Percentiles rank a stretch among this genome's conserved stretches.
Conservation (phyloP, 345 rosid species). For the Camelina hispida region DNA sequence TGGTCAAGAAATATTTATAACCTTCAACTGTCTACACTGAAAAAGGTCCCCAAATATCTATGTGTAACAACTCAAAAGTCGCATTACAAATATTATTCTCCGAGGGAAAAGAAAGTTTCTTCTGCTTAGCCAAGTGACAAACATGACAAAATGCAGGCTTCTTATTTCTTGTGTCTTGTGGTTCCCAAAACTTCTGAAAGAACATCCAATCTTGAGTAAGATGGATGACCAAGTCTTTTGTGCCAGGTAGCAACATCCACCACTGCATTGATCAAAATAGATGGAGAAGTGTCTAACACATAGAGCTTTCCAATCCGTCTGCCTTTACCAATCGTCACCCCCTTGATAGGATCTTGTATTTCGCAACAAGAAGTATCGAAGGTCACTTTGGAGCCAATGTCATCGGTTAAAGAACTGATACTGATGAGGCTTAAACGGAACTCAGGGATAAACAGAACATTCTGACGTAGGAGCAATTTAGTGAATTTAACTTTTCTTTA, state of each 20-base stretch:
- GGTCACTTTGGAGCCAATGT: neutral
- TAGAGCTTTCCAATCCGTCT: neutral
- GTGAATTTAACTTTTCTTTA: too few relatives aligned
- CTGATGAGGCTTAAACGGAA: neutral
- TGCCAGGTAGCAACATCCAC: neutral
- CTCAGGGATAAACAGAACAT: neutral
- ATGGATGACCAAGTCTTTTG: neutral
- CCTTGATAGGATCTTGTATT: neutral
- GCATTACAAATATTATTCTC: too few relatives aligned
- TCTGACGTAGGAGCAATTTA: neutral
- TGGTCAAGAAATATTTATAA: too few relatives aligned
- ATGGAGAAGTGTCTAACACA: neutral
- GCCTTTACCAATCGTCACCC: neutral
- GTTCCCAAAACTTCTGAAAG: neutral
- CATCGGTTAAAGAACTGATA: neutral
- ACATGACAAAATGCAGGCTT: neutral
- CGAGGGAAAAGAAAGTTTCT: too few relatives aligned
- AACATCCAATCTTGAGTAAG: neutral
- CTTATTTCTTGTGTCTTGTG: neutral
- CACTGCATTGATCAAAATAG: neutral
- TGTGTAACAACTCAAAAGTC: too few relatives aligned
- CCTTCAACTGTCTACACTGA: too few relatives aligned
- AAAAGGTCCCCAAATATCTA: too few relatives aligned
- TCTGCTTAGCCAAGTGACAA: too few relatives aligned
- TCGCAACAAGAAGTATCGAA: neutral